These are phyloP conservation scores for Botryotinia globosa DNA, from an alignment of 2,329 filamentous ascomycete genomes.

Conservation along the genomic window DNA sequence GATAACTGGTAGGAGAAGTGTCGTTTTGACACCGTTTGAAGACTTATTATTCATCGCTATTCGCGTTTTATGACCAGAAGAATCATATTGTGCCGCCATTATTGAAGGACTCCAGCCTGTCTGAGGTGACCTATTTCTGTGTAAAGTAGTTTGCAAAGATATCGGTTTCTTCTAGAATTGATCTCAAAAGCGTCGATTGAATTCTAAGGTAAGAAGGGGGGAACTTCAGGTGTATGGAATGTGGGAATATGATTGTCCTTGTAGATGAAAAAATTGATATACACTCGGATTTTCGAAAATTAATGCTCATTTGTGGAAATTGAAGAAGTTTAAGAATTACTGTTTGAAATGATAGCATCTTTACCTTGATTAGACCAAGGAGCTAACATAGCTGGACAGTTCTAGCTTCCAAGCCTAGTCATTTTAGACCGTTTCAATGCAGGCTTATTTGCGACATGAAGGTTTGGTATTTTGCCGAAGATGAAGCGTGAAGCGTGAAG, in stretches of 20 bases:
- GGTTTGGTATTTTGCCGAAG: too few species aligned
- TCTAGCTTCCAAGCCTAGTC: neutral
- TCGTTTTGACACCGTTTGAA: too few species aligned
- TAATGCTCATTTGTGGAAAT: neutral
- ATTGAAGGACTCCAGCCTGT: neutral
- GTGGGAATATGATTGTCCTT: neutral
- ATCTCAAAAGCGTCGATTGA: neutral
- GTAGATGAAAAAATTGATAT: too few species aligned
- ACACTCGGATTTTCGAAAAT: neutral
- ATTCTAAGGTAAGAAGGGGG: neutral
- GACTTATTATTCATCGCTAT: accelerated
- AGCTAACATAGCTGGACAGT: neutral
- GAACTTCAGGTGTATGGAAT: too few species aligned
- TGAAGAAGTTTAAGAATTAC: neutral
- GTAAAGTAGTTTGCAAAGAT: neutral
- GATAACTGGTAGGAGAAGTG: neutral
- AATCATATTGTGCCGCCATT: neutral
- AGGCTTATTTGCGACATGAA: too few species aligned
- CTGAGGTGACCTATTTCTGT: neutral
- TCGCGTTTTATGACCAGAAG: neutral
- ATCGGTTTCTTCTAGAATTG: neutral
- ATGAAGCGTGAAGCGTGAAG: neutral
- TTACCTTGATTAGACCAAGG: neutral
- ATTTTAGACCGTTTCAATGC: neutral
- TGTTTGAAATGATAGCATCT: neutral